Conservation (phyloP, 2,329 filamentous ascomycete species). For the Aureobasidium sp. region DNA sequence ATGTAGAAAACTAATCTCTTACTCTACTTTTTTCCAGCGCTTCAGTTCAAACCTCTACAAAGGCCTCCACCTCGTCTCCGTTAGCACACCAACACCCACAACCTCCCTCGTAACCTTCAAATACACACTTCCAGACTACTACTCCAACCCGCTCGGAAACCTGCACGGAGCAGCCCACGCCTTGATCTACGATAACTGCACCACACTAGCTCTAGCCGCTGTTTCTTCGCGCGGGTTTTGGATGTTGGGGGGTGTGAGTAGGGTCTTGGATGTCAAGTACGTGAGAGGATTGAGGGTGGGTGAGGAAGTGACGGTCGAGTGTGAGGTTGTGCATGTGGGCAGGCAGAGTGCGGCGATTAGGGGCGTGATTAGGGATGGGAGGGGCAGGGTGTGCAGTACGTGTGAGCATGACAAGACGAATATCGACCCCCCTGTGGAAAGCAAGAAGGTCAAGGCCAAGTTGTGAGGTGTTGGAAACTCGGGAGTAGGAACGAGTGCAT, state of each 20-base stretch:
- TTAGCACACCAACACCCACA: not conserved
- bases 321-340: slow-evolving; percentile 34
- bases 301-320: slow-evolving; percentile 32
- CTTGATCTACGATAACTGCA: slow-evolving; percentile 47
- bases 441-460: not conserved
- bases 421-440: slow-evolving; percentile 9
- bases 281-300: slow-evolving; percentile 34
- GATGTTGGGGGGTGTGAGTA: slow-evolving; percentile 35
- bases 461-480: not conserved
- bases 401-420: slow-evolving; percentile 28
- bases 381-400: slow-evolving; percentile 26
- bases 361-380: slow-evolving; percentile 30
- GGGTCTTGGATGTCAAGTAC: slow-evolving; percentile 38
- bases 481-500: not conserved
- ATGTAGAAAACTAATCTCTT: too few relatives aligned
- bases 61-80: not conserved
- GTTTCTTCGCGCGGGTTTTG: slow-evolving; percentile 29
- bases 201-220: slow-evolving; percentile 30
- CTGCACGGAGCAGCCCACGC: slow-evolving; percentile 48
- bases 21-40: not conserved
- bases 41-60: not conserved
- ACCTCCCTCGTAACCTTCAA: not conserved
- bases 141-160: slow-evolving; percentile 40
- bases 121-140: slow-evolving; percentile 30
- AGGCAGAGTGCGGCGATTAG: slow-evolving; percentile 31